Evolutionary conservation across 139 green algal genomes (phyloP), one percentile per base, ranked within the genome.

Genomic region (Chloropicon primus): DNA sequence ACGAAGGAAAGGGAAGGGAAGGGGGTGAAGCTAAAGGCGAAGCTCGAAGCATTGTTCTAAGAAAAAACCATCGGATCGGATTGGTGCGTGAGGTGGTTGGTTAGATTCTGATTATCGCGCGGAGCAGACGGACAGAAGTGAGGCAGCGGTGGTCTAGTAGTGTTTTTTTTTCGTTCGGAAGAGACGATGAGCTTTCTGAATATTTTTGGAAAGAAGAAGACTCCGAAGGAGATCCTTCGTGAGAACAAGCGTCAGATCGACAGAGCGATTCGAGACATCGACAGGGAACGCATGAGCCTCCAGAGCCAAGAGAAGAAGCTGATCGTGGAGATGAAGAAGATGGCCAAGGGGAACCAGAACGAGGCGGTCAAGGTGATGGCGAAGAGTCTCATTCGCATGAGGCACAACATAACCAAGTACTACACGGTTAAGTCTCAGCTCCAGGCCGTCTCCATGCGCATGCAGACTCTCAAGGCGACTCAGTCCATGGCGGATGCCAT

Each of bases 231-330:
- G 83, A 78, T 98, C 71, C 86, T 99, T 79, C 85, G 95, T 23
- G 96, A 99, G 77, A 98, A 99, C 82, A 99, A 99, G 86, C 90
- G 96, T 1, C 91, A 94, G 87, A 86, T 99, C 24, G 96, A 99
- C 87, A 92, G 92, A 25, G 91, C 94, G 23, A 25, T 74, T 26
- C 88, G 95, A 0, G 95, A 99, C 72, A 84, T 99, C 28, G 95
- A 99, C 83, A 76, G 91, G 0, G 91, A 96, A 78, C 75, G 91
- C 17, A 89, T 78, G 74, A 76, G 73, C 24, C 77, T 96, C 73
- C 87, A 94, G 73, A 85, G 76, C 27, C 83, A 89, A 72, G 91
- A 95, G 17, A 62, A 62, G 17, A 95, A 95, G 79, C 88, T 95
- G 0, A 86, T 99, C 1, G 79, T 78, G 1, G 96, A 99, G 77